Base-by-base conservation (phyloP, 345 rosid species). In the Populus euphratica region DNA sequence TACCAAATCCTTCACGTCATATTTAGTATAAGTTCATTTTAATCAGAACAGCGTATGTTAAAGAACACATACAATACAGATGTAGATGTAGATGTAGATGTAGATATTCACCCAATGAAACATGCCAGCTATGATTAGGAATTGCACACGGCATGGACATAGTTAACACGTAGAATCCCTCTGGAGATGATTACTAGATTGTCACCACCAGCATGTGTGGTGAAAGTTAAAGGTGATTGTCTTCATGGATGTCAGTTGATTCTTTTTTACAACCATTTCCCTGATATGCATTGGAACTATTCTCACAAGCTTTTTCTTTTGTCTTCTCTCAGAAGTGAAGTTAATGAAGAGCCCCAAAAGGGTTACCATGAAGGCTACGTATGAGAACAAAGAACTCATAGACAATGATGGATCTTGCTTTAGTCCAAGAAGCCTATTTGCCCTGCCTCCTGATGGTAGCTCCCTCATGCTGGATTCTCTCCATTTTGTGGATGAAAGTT, bases 271-370 rank as follows among this genome's bases (percentile, higher is more conserved):
- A 36, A 56, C 47, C 2, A 49, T 70, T 54, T 73, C 20, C 33
- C 62, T 68, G 38, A 47, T 64, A 33, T 69, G 44, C 27, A 4
- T 18, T 18, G 80, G 62, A 38, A 54, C 8, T 62, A 49, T 69
- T 64, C 73, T 77, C 65, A 68, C 41, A 69, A 54, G 36, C 5
- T 0, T 25, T 17, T 59, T 44, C 39, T 20, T 33, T 33, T 81
- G 47, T 59, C 39, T 25, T 66, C 78, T 77, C 83, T 70, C 90
- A 91, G 99, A 90, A 75, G 84, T 86, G 80, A 91, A 81, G 82
- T 84, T 77, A 25, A 87, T 84, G 86, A 93, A 87, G 86, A 87
- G 92, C 78, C 97, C 98, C 39, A 93, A 89, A 85, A 87, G 90
- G 85, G 80, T 83, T 67, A 72, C 73, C 63, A 73, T 85, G 87